Evolutionary conservation across 345 rosid genomes (phyloP).

Genomic region (Aurinia saxatilis): DNA sequence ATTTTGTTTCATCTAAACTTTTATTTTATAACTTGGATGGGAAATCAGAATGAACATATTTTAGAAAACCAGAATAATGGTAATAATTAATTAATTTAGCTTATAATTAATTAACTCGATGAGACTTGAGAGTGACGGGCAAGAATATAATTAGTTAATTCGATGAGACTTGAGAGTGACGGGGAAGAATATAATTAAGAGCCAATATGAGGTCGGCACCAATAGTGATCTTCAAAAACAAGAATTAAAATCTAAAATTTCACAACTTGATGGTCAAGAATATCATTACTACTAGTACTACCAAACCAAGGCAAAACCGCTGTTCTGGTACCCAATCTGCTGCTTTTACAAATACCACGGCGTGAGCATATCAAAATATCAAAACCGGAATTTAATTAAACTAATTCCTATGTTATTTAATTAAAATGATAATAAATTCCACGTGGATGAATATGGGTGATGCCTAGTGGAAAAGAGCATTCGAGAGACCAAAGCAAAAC

Average conservation of each 20-base stretch:
- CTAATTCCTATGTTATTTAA: not conserved
- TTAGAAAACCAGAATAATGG: too few relatives aligned
- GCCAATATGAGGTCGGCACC: not conserved
- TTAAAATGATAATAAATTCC: not conserved
- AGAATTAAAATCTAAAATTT: not conserved
- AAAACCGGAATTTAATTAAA: not conserved
- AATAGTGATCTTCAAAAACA: not conserved
- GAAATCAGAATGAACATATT: too few relatives aligned
- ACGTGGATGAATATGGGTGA: not conserved
- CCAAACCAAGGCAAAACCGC: not conserved
- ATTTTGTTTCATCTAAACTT: too few relatives aligned
- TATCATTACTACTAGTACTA: not conserved
- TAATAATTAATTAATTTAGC: not conserved
- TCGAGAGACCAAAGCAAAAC: not conserved
- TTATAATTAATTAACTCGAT: not conserved
- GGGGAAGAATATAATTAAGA: conserved; percentile 1
- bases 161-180: not conserved
- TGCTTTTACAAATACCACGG: conserved; percentile 7
- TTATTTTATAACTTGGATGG: too few relatives aligned
- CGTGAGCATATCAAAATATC: not conserved
- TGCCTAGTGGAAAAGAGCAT: conserved; percentile 11
- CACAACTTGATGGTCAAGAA: conserved; percentile 18
- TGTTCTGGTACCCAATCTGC: not conserved
- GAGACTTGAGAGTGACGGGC: conserved; percentile 1
- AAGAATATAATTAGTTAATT: not conserved